Evolutionary conservation across 768 basidiomycete species (phyloP).

Genomic region (Panus rudis): DNA sequence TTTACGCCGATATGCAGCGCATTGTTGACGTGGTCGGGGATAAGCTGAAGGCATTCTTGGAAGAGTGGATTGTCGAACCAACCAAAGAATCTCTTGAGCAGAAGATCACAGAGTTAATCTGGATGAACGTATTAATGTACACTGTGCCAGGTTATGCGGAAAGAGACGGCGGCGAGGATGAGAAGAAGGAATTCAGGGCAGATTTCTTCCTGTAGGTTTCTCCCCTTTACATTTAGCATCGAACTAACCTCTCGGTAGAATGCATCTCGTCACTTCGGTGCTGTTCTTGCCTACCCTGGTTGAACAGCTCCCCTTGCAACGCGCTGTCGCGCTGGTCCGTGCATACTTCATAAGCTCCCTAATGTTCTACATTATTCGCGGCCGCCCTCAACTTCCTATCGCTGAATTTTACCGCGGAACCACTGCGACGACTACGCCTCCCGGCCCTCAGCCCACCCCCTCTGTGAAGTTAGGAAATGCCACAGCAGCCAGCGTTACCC

Average conservation of each 20-base stretch:
- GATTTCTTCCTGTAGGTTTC: slow-evolving; percentile 55
- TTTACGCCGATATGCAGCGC: slow-evolving; percentile 4
- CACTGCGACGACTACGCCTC: slow-evolving; percentile 9
- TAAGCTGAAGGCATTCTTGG: slow-evolving; percentile 11
- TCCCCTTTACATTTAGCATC: slow-evolving; percentile 1
- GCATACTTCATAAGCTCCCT: slow-evolving; percentile 48
- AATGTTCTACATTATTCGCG: slow-evolving; percentile 50
- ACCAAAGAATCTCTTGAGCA: slow-evolving; percentile 30
- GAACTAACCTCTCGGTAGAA: slow-evolving; percentile 27
- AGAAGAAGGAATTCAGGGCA: slow-evolving; percentile 34
- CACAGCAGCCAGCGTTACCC: slow-evolving; percentile 19
- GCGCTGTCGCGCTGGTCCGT: slow-evolving; percentile 48
- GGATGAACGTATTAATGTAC: slow-evolving; percentile 49
- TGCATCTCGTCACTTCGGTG: slow-evolving; percentile 61
- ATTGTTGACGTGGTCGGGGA: slow-evolving; percentile 11
- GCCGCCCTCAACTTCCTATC: slow-evolving; percentile 45
- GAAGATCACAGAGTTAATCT: slow-evolving; percentile 59
- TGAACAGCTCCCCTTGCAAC: slow-evolving; percentile 26
- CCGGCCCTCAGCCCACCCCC: slow-evolving; percentile 21
- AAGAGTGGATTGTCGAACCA: slow-evolving; percentile 17
- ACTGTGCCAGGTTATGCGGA: slow-evolving; percentile 50
- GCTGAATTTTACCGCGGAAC: slow-evolving; percentile 36
- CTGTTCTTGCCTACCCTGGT: slow-evolving; percentile 51
- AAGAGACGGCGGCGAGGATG: slow-evolving; percentile 17
- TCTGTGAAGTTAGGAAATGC: slow-evolving; percentile 12